Base-by-base conservation (phyloP, 106 monocot genomes). In the Dioscorea alata region DNA sequence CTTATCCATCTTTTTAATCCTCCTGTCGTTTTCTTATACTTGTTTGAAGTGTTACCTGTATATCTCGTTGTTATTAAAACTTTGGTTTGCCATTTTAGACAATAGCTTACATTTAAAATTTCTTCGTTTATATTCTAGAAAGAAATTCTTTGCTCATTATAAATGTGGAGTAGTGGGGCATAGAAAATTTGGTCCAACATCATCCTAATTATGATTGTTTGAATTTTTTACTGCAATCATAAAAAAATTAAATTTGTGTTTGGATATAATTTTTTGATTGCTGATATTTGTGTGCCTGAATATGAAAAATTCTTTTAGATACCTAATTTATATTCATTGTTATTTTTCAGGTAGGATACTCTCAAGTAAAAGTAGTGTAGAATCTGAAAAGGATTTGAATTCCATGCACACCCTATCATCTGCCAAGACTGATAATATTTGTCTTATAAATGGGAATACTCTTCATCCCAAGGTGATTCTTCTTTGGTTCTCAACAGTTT, bases 401-500 rank as follows among this genome's bases (percentile, higher is more conserved):
- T 50, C 42, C 31, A 66, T 59, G 61, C 66, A 24, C 49, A 50
- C 48, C 20, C 19, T 52, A 51, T 28, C 69, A 51, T 57, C 70
- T 57, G 59, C 57, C 69, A 67, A 73, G 58, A 74, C 66, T 57
- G 67, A 52, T 25, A 71, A 24, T 23, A 42, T 49, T 60, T 62
- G 50, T 48, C 15, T 48, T 6, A 49, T 34, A 52, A 13, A 62
- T 68, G 50, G 17, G 12, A n/a, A 67, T 57, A 54, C 71, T n/a
- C 25, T 48, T 63, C 66, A 65, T 68, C 42, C 52, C 34, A 74
- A 86, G 86, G 90, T 86, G 56, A 66, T 34, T 2, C 51, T 10
- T 63, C 13, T 49, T 61, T 13, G 4, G 20, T 8, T 49, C 0
- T 15, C 42, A 50, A 60, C 42, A 59, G 12, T 49, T 75, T 71